Evolutionary conservation across 371 early-diverging fungal species (phyloP).

Genomic region (Apophysomyces sp.): DNA sequence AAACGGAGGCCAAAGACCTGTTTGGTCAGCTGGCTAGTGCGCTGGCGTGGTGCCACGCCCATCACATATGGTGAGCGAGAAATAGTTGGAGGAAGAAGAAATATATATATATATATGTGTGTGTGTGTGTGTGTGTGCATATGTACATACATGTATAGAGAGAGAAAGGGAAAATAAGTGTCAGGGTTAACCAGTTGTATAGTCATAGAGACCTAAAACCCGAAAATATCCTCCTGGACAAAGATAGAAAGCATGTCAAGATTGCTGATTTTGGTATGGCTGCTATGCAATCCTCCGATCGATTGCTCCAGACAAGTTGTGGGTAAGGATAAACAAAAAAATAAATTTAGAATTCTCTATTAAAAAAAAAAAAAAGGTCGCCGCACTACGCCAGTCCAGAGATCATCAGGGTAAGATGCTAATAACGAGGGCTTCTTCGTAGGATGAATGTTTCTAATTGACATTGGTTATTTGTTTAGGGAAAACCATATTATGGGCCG

Average conservation of each 20-base stretch:
- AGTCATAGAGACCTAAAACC: constrained; percentile 98
- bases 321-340: constrained; percentile 33
- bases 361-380: constrained; percentile 70
- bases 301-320: constrained; percentile 75
- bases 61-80: constrained; percentile 39
- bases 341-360: constrained; percentile 65
- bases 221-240: constrained; percentile 91
- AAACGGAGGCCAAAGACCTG: constrained; percentile 80
- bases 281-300: constrained; percentile 61
- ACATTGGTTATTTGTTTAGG: constrained; percentile 72
- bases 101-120: too few species aligned
- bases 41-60: constrained; percentile 87
- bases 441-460: too few species aligned
- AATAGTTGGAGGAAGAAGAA: background rate
- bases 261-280: constrained; percentile 89
- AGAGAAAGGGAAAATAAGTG: too few species aligned
- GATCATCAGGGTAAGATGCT: constrained; percentile 78
- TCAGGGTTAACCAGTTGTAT: background rate
- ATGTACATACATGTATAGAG: too few species aligned
- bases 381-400: constrained; percentile 94
- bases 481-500: constrained; percentile 70
- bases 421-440: constrained; percentile 78
- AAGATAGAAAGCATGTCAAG: constrained; percentile 64
- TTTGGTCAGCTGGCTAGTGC: constrained; percentile 94
- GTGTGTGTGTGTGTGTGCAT: too few species aligned